Percentiles rank a stretch among this genome's conserved stretches.
Conservation (phyloP, 2,329 filamentous ascomycete genomes). For the Ceratocystis albifundus region DNA sequence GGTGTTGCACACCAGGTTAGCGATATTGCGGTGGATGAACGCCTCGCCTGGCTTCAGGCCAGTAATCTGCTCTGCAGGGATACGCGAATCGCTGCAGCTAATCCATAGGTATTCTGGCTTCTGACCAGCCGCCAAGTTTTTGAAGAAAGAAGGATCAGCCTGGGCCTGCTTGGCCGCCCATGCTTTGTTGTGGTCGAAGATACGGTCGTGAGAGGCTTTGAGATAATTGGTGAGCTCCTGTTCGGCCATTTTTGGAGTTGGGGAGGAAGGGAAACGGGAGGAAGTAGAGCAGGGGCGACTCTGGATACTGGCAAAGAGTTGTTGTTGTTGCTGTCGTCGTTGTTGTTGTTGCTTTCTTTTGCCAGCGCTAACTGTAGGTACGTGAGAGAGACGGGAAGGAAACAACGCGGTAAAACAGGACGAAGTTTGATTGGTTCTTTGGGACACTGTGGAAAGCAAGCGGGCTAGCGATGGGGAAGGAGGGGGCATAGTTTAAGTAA, state of each 20-base stretch:
- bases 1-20: constrained; percentile 69
- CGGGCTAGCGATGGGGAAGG: not conserved
- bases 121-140: constrained; percentile 52
- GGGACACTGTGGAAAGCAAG: constrained; percentile 1
- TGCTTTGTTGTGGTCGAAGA: constrained; percentile 56
- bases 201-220: constrained; percentile 50
- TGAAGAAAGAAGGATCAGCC: constrained; percentile 54
- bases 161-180: constrained; percentile 51
- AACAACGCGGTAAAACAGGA: not conserved
- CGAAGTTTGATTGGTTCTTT: not conserved
- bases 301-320: not conserved
- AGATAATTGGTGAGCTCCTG: constrained; percentile 36
- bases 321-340: not conserved
- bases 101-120: constrained; percentile 71
- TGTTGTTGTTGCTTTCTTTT: not conserved
- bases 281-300: not conserved
- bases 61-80: constrained; percentile 81
- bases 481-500: constrained; percentile 8
- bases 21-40: constrained; percentile 92
- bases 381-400: not conserved
- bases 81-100: constrained; percentile 80
- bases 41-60: constrained; percentile 78
- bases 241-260: constrained; percentile 6
- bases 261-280: not conserved
- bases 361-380: too few relatives aligned